Evolutionary conservation across 2,329 filamentous ascomycete genomes (phyloP).

Genomic region (Stylonectria norvegica): DNA sequence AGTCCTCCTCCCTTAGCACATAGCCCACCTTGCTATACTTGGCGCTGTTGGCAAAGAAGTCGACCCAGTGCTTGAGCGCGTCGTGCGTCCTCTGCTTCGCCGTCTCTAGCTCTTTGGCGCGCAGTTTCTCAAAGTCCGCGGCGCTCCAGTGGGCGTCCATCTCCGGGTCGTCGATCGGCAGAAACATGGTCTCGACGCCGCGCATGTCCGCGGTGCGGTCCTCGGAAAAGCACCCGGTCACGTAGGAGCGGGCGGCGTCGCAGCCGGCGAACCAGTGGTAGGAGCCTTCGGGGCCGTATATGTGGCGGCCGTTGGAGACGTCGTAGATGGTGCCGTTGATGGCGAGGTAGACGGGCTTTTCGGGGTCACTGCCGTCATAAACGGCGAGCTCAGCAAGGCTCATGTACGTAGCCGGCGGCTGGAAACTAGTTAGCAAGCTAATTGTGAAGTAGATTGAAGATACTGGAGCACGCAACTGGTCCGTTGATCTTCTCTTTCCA

Average conservation of each 20-base stretch:
- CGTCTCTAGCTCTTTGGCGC: conserved; percentile 59
- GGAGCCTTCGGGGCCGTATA: conserved; percentile 80
- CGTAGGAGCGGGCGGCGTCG: conserved; percentile 83
- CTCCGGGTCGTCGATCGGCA: conserved; percentile 60
- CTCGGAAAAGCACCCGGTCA: conserved; percentile 88
- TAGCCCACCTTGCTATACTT: conserved; percentile 80
- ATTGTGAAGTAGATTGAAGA: not conserved
- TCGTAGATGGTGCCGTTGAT: conserved; percentile 87
- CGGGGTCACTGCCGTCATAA: conserved; percentile 74
- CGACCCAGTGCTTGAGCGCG: conserved; percentile 74
- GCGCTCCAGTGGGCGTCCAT: conserved; percentile 58
- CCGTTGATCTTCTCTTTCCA: conserved; percentile 45
- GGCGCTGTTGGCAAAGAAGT: conserved; percentile 74
- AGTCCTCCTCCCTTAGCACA: conserved; percentile 60
- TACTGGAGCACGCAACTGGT: conserved; percentile 19
- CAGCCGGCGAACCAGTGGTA: conserved; percentile 85
- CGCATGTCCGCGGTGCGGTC: conserved; percentile 82
- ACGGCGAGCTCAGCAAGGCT: conserved; percentile 69
- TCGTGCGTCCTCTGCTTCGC: conserved; percentile 64
- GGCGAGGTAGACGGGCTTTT: conserved; percentile 81
- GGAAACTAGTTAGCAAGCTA: conserved; percentile 7
- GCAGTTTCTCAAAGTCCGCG: conserved; percentile 50
- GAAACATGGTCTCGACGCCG: conserved; percentile 82
- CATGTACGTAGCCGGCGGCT: conserved; percentile 62
- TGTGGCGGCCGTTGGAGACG: conserved; percentile 63